Base-by-base conservation (phyloP, 108 stramenopile genomes). In the Aurantiochytrium sp. region DNA sequence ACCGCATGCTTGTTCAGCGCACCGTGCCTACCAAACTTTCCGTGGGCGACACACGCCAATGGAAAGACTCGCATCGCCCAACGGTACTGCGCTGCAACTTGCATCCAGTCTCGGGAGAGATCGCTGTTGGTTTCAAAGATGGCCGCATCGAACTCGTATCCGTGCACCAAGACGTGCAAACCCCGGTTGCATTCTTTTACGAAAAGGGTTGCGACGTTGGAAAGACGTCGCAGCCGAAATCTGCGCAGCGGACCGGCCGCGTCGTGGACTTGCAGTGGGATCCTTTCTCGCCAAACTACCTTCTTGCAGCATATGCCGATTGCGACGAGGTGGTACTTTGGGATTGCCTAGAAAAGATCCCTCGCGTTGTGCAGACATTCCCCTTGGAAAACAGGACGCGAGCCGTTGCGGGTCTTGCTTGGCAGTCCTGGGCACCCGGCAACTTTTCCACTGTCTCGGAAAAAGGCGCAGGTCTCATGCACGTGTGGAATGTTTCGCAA, bases 261-360 rank as follows among this genome's bases (percentile, higher is more conserved):
- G 76, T 83, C 49, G 51, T 83, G 76, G 76, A 83, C 49, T 0
- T 53, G n/a, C 76, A 83, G 51, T 83, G 76, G 76, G 76, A 83
- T 45, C 76, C 76, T 25, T 53, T 47, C 76, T 83, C 76, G 45
- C 76, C 76, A 2, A 83, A 83, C 28, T 83, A 83, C 4, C 49
- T 83, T 12, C 76, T 83, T 12, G 76, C 51, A 8, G 76, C 76
- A 55, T 83, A 53, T 83, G 76, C 76, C 4, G 76, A 53, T 45
- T 83, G 49, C 45, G 76, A 53, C n/a, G 76, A 53, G n/a, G 16
- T 83, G 44, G 45, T 69, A 0, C 64, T 69, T 0, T 69, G 64
- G 64, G 64, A 69, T 23, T 69, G 64, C 25, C 42, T 69, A 16
- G 64, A 42, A 12, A 42, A 28, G 12, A 42, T 18, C 8, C 64